These are phyloP conservation scores for Gossypium bickii DNA, from an alignment of 345 rosid species.

Conservation along the genomic window DNA sequence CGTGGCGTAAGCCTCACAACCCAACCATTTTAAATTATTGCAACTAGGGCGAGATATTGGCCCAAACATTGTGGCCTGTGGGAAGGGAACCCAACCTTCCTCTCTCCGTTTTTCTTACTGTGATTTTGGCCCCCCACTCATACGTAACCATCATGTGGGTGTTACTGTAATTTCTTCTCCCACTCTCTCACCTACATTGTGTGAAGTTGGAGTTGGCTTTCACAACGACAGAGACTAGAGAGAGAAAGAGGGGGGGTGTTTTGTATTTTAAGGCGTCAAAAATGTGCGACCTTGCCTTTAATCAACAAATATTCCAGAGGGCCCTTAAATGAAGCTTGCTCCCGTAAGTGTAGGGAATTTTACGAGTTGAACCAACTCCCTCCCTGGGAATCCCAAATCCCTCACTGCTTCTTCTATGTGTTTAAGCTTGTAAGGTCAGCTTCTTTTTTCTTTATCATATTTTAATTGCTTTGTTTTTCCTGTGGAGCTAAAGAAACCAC, in stretches of 20 bases:
- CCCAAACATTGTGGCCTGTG: not conserved
- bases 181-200: not conserved
- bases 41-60: not conserved
- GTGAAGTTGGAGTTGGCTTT: not conserved
- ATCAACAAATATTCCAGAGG: too few relatives aligned
- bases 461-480: conserved; percentile 11
- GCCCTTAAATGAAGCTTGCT: conserved; percentile 10
- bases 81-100: not conserved
- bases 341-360: conserved; percentile 7
- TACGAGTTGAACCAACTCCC: conserved; percentile 10
- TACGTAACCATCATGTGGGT: conserved; percentile 8
- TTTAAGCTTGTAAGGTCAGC: not conserved
- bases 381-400: not conserved
- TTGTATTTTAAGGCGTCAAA: not conserved
- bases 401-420: not conserved
- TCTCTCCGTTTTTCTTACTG: not conserved
- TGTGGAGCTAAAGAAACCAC: conserved; percentile 16
- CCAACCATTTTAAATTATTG: not conserved
- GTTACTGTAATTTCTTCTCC: conserved; percentile 9
- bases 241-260: conserved; percentile 2
- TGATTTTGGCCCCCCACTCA: not conserved
- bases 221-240: not conserved
- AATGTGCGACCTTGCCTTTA: conserved; percentile 4
- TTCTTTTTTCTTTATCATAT: not conserved
- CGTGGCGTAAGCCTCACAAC: conserved; percentile 19